These are phyloP conservation scores for Xylaria digitata DNA, from an alignment of 2,329 filamentous ascomycete genomes.

Conservation along the genomic window DNA sequence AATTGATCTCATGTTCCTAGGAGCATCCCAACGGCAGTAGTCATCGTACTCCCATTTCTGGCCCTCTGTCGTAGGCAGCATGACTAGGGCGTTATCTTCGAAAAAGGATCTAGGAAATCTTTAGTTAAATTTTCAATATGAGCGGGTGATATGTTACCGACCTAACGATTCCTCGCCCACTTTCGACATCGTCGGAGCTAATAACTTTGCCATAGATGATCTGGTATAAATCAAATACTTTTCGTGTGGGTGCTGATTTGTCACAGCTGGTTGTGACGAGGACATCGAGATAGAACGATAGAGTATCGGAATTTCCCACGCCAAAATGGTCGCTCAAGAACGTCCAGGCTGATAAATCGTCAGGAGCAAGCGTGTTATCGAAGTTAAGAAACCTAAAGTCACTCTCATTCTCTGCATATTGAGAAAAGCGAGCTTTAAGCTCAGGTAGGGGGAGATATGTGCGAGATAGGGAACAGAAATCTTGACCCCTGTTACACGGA, in stretches of 20 bases:
- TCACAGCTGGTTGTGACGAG: neutral
- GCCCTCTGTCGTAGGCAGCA: neutral
- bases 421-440: neutral
- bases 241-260: neutral
- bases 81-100: slow-evolving; percentile 7
- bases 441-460: slow-evolving; percentile 17
- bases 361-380: slow-evolving; percentile 10
- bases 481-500: slow-evolving; percentile 1
- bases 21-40: slow-evolving; percentile 13
- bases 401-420: neutral
- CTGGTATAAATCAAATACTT: slow-evolving; percentile 11
- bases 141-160: neutral
- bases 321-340: slow-evolving; percentile 14
- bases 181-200: neutral
- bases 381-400: slow-evolving; percentile 11
- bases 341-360: slow-evolving; percentile 8
- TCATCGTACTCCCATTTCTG: slow-evolving; percentile 5
- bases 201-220: slow-evolving; percentile 11
- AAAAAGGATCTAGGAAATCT: neutral
- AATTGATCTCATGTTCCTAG: neutral
- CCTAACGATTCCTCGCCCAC: slow-evolving; percentile 4
- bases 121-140: neutral
- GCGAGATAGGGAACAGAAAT: slow-evolving; percentile 1
- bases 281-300: slow-evolving; percentile 8
- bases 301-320: neutral